These are phyloP conservation scores for Agrostemma githago DNA, from an alignment of 148 eudicot genomes.

Conservation along the genomic window DNA sequence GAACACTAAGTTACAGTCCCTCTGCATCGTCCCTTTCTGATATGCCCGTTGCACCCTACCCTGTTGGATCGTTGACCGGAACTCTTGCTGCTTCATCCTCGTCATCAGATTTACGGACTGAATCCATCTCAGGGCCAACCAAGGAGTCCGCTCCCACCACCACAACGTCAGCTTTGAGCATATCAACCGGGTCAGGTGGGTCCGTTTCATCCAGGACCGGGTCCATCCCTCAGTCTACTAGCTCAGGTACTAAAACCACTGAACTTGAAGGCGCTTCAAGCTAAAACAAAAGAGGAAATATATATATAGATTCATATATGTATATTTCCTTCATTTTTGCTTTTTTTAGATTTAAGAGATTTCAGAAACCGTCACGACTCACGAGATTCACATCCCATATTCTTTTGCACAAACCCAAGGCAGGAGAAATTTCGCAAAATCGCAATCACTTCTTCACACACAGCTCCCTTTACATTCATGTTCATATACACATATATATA, in stretches of 20 bases:
- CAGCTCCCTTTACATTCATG: constrained; percentile 31
- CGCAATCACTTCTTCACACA: constrained; percentile 8
- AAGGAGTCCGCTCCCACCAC: constrained; percentile 47
- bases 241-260: constrained; percentile 26
- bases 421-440: constrained; percentile 7
- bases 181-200: constrained; percentile 62
- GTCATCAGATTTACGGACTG: constrained; percentile 69
- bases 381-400: constrained; percentile 15
- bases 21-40: constrained; percentile 93
- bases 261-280: constrained; percentile 43
- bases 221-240: constrained; percentile 42
- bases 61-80: constrained; percentile 64
- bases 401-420: constrained; percentile 29
- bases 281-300: constrained; percentile 24
- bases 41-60: constrained; percentile 95
- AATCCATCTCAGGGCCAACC: constrained; percentile 37
- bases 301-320: background rate
- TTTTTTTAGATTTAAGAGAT: constrained; percentile 24
- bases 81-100: constrained; percentile 87
- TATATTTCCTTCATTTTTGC: constrained; percentile 15
- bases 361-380: constrained; percentile 19
- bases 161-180: constrained; percentile 39
- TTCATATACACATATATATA: constrained; percentile 33
- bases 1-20: constrained; percentile 77
- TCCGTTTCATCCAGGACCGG: constrained; percentile 51